These are phyloP conservation scores for Cystobasidium pallidum DNA, from an alignment of 1,284 basidiomycete species.

Conservation along the genomic window DNA sequence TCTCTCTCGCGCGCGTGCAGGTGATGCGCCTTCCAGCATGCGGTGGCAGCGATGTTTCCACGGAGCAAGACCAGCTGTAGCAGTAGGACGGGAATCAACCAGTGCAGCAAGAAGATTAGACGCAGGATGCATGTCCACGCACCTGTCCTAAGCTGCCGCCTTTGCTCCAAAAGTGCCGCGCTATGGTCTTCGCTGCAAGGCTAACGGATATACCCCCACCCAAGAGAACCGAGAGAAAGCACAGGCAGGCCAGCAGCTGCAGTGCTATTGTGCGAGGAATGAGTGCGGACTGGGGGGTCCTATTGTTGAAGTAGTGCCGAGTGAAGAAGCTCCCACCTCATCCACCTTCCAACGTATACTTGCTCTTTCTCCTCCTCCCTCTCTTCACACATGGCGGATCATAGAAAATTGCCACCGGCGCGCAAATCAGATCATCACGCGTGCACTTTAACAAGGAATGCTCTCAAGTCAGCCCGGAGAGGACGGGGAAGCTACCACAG, in stretches of 20 bases:
- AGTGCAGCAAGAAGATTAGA: not conserved
- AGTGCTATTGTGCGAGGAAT: not conserved
- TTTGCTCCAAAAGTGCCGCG: not conserved
- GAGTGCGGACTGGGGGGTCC: not conserved
- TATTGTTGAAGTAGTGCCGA: not conserved
- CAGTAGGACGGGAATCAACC: not conserved
- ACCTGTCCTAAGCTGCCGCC: not conserved
- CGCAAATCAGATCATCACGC: not conserved
- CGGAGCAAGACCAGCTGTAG: not conserved
- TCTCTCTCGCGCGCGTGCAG: too few species aligned
- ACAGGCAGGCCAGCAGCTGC: not conserved
- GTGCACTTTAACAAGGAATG: not conserved
- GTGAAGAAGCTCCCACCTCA: too few species aligned
- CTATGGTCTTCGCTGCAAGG: not conserved
- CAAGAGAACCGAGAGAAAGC: not conserved
- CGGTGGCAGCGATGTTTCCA: not conserved
- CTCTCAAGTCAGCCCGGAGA: not conserved
- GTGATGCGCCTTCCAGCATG: not conserved
- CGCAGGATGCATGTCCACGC: not conserved
- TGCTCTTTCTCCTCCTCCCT: not conserved
- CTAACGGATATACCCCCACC: too few species aligned
- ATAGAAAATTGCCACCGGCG: not conserved
- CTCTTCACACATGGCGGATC: conserved; percentile 1
- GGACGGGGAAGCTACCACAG: not conserved
- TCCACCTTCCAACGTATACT: not conserved